Percentiles rank a stretch among this genome's conserved stretches.
Evolutionary conservation across 352 stramenopile genomes (phyloP).

Genomic region (Phytophthora litchii): DNA sequence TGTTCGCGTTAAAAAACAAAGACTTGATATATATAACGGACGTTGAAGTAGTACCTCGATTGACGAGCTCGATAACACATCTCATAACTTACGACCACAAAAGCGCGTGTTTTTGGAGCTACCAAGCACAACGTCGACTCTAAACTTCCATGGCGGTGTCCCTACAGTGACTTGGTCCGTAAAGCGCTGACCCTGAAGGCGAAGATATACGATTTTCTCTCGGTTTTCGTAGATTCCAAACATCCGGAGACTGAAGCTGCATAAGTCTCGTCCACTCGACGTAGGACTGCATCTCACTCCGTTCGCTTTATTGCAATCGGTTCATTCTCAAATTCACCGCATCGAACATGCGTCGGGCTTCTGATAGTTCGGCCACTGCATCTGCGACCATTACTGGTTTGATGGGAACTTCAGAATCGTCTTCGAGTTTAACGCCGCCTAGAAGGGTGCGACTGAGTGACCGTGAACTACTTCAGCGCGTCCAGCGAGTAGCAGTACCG

Average conservation of each 20-base stretch:
- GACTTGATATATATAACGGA: background rate
- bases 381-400: slow-evolving; percentile 3
- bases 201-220: background rate
- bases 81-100: slow-evolving; percentile 2
- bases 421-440: slow-evolving; percentile 9
- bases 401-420: slow-evolving; percentile 12
- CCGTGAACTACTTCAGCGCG: slow-evolving; percentile 29
- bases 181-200: slow-evolving; percentile 5
- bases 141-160: slow-evolving; percentile 1
- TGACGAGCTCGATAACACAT: slow-evolving; percentile 2
- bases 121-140: slow-evolving; percentile 5
- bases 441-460: slow-evolving; percentile 30
- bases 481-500: slow-evolving; percentile 23
- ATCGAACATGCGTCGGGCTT: background rate
- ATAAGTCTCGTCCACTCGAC: slow-evolving; percentile 3
- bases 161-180: slow-evolving; percentile 2
- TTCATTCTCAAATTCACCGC: slow-evolving; percentile 4
- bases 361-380: background rate
- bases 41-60: background rate
- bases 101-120: slow-evolving; percentile 5
- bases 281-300: background rate
- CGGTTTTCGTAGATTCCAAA: background rate
- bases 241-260: background rate
- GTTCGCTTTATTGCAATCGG: background rate
- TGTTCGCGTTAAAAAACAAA: background rate